Evolutionary conservation across 2,329 filamentous ascomycete genomes (phyloP).

Genomic region (Paracoccidioides lutzii): DNA sequence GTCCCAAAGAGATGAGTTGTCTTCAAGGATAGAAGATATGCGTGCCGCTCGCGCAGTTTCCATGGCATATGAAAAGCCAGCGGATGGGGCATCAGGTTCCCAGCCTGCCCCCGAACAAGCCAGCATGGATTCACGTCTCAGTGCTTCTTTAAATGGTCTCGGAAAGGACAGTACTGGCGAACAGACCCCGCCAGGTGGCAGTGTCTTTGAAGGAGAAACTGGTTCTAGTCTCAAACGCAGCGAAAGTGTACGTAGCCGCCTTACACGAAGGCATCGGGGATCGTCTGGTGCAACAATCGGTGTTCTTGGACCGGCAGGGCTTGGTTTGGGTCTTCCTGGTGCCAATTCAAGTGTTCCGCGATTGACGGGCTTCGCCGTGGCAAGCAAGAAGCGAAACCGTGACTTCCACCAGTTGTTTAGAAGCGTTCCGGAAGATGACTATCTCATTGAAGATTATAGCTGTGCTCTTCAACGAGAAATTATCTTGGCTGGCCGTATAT

Average conservation of each 20-base stretch:
- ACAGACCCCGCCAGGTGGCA: slow-evolving; percentile 52
- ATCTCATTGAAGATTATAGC: slow-evolving; percentile 96
- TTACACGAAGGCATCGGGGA: slow-evolving; percentile 61
- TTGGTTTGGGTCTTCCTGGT: slow-evolving; percentile 53
- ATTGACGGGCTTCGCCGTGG: slow-evolving; percentile 87
- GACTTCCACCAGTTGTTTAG: slow-evolving; percentile 92
- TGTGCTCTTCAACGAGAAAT: slow-evolving; percentile 94
- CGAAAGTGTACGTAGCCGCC: slow-evolving; percentile 54
- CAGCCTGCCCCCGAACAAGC: slow-evolving; percentile 23
- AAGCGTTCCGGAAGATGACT: slow-evolving; percentile 95
- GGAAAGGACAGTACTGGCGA: slow-evolving; percentile 37
- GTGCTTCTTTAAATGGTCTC: slow-evolving; percentile 10
- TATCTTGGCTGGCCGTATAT: slow-evolving; percentile 80
- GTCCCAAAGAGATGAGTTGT: slow-evolving; percentile 37
- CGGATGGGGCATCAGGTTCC: slow-evolving; percentile 31
- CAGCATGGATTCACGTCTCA: slow-evolving; percentile 19
- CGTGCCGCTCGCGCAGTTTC: slow-evolving; percentile 48
- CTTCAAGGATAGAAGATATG: slow-evolving; percentile 46
- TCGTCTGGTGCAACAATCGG: slow-evolving; percentile 67
- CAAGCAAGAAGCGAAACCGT: slow-evolving; percentile 87
- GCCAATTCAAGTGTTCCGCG: slow-evolving; percentile 52
- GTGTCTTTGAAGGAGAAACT: slow-evolving; percentile 51
- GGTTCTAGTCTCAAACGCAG: slow-evolving; percentile 45
- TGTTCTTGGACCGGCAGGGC: slow-evolving; percentile 57
- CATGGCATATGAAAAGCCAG: slow-evolving; percentile 41